phyloP scores from a whole-genome alignment of 352 stramenopile species.

The Peronospora farinosa region DNA sequence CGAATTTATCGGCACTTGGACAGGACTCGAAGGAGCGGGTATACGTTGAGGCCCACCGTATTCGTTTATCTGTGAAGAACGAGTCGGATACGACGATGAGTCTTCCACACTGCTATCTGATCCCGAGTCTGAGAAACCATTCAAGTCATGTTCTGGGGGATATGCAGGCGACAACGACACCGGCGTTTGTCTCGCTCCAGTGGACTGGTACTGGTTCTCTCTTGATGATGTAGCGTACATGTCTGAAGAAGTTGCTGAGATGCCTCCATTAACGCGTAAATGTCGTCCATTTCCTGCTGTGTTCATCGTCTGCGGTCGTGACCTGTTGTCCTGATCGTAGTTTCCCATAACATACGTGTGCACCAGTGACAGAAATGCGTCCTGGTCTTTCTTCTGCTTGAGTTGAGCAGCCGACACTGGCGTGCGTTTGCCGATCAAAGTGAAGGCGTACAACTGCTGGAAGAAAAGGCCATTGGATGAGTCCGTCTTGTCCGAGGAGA shows the following conservation, averaged over 20 bases:
- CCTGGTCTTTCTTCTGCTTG: constrained; percentile 57
- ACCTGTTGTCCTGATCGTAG: constrained; percentile 37
- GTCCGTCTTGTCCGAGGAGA: constrained; percentile 51
- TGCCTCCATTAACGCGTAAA: constrained; percentile 1
- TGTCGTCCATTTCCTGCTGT: constrained; percentile 15
- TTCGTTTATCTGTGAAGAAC: constrained; percentile 19
- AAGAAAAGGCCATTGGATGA: constrained; percentile 75
- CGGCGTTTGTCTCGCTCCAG: constrained; percentile 9
- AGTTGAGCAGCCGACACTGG: constrained; percentile 35
- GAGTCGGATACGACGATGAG: constrained; percentile 15
- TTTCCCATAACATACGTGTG: constrained; percentile 63
- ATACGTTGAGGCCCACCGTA: constrained; percentile 16
- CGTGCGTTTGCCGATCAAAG: constrained; percentile 59
- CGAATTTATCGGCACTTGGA: constrained; percentile 20
- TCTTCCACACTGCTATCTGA: constrained; percentile 46
- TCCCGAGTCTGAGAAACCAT: constrained; percentile 50
- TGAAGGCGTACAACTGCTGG: constrained; percentile 80
- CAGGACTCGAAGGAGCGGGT: constrained; percentile 16
- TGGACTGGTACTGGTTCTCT: constrained; percentile 13
- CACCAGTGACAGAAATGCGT: constrained; percentile 56
- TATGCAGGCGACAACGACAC: constrained; percentile 21
- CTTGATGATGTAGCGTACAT: constrained; percentile 13
- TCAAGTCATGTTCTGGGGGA: constrained; percentile 25
- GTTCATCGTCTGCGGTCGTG: constrained; percentile 8
- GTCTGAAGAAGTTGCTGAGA: constrained; percentile 7